phyloP scores from a whole-genome alignment of 1,284 basidiomycete species.

The Fomes fomentarius region DNA sequence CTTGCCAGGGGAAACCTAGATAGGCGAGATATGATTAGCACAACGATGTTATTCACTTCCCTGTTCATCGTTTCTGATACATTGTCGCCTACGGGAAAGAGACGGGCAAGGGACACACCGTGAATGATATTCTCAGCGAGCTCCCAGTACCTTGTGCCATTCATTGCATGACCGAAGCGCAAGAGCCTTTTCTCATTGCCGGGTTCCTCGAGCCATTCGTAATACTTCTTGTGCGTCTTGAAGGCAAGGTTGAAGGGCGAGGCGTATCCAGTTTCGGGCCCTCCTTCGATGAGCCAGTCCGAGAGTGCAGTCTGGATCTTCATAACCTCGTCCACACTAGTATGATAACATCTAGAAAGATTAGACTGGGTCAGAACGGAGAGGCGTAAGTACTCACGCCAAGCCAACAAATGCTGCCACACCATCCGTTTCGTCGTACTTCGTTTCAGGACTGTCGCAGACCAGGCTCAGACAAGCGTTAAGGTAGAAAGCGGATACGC shows the following conservation, averaged over 20 bases:
- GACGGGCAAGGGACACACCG: conserved; percentile 4
- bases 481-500: conserved; percentile 31
- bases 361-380: too few species aligned
- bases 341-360: not conserved
- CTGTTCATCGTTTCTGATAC: too few species aligned
- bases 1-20: conserved; percentile 66
- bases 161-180: conserved; percentile 22
- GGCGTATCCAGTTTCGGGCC: conserved; percentile 4
- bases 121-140: conserved; percentile 21
- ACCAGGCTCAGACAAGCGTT: not conserved
- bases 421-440: conserved; percentile 23
- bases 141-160: conserved; percentile 23
- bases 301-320: conserved; percentile 12
- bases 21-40: not conserved
- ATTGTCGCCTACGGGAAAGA: too few species aligned
- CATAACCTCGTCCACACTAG: conserved; percentile 14
- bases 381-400: not conserved
- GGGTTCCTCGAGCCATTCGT: conserved; percentile 20
- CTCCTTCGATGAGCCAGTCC: conserved; percentile 15
- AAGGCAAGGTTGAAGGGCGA: conserved; percentile 13
- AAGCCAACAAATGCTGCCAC: conserved; percentile 16
- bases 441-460: conserved; percentile 10
- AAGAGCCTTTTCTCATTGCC: conserved; percentile 16
- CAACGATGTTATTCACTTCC: too few species aligned
- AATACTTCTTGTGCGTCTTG: conserved; percentile 33